phyloP scores from a whole-genome alignment of 2,329 filamentous ascomycete genomes.

The Cercospora sp. region DNA sequence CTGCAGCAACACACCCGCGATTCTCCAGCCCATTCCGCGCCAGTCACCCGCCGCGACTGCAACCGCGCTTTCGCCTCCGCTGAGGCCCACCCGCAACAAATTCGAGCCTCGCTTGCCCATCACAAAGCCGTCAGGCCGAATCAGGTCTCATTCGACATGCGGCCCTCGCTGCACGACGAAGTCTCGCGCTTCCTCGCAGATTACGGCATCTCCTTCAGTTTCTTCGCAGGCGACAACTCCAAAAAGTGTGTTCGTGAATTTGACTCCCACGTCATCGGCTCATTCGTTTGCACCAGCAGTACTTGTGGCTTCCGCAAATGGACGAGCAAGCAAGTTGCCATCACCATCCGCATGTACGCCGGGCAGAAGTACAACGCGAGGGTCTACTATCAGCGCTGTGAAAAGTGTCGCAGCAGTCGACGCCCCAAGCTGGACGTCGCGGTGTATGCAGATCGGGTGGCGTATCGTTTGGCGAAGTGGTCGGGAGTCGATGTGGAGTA shows the following conservation, averaged over 20 bases:
- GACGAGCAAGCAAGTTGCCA: background rate
- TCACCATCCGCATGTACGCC: background rate
- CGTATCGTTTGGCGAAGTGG: background rate
- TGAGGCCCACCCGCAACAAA: background rate
- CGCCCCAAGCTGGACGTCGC: background rate
- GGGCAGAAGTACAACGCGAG: background rate
- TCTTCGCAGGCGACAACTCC: background rate
- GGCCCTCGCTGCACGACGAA: background rate
- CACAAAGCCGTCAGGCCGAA: background rate
- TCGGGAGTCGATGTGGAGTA: background rate
- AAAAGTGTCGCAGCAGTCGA: background rate
- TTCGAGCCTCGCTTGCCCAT: background rate
- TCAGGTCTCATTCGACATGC: background rate
- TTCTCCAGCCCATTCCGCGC: background rate
- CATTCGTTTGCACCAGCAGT: background rate
- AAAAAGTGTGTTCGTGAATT: background rate
- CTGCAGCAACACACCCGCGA: background rate
- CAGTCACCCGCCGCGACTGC: background rate
- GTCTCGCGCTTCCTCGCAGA: background rate
- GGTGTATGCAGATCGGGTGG: background rate
- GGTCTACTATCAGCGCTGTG: background rate
- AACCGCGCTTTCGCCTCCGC: background rate
- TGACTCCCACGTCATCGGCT: background rate
- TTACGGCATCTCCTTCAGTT: background rate
- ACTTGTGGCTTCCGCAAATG: background rate